Evolutionary conservation across 768 basidiomycete species (phyloP).

Genomic region (Leccinum boreale): DNA sequence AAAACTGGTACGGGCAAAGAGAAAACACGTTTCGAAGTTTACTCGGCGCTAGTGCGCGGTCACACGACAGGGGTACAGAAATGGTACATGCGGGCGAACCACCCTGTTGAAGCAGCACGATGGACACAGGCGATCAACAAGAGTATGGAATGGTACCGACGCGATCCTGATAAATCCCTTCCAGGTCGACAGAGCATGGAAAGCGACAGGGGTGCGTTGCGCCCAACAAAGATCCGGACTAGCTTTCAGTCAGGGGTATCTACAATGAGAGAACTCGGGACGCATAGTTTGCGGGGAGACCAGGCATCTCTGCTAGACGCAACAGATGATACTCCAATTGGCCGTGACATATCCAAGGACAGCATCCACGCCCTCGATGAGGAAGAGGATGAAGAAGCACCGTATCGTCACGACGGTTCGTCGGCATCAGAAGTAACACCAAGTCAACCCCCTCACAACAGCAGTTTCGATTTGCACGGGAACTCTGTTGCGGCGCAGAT

Average conservation of each 20-base stretch:
- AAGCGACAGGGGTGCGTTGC: slow-evolving; percentile 43
- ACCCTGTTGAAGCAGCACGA: slow-evolving; percentile 84
- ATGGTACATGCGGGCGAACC: slow-evolving; percentile 83
- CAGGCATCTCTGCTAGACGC: slow-evolving; percentile 24
- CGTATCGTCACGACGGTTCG: slow-evolving; percentile 42
- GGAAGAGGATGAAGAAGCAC: slow-evolving; percentile 29
- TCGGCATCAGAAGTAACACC: slow-evolving; percentile 42
- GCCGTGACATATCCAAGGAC: slow-evolving; percentile 13
- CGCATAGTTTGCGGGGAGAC: slow-evolving; percentile 23
- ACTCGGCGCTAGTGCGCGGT: slow-evolving; percentile 52
- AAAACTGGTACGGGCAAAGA: slow-evolving; percentile 50
- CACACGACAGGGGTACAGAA: slow-evolving; percentile 51
- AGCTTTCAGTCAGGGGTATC: slow-evolving; percentile 31
- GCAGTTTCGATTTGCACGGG: slow-evolving; percentile 61
- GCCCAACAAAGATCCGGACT: slow-evolving; percentile 27
- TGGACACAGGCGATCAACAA: slow-evolving; percentile 78
- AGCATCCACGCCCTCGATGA: slow-evolving; percentile 26
- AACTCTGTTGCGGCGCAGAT: slow-evolving; percentile 73
- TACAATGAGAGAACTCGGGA: slow-evolving; percentile 22
- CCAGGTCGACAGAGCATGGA: slow-evolving; percentile 41
- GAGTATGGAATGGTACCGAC: slow-evolving; percentile 69
- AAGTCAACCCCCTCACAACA: slow-evolving; percentile 52
- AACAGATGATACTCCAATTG: slow-evolving; percentile 14
- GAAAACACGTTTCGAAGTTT: slow-evolving; percentile 80
- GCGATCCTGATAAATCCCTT: slow-evolving; percentile 33